Evolutionary conservation across 805 yeast genomes (phyloP).

Genomic region (Wickerhamomyces kurtzmanii): DNA sequence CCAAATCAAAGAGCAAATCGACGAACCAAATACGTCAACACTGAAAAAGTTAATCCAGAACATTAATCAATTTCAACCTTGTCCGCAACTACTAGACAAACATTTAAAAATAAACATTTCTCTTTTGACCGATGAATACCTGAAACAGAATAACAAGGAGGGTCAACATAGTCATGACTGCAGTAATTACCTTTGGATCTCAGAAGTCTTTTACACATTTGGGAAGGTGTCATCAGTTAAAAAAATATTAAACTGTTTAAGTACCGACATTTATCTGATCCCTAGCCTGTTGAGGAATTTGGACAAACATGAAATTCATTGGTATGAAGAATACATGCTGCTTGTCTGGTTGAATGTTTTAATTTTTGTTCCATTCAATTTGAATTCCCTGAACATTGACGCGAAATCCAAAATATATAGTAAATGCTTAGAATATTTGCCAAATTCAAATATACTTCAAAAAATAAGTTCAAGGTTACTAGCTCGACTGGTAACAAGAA

Average conservation of each 20-base stretch:
- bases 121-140: constrained; percentile 18
- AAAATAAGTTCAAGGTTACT: constrained; percentile 19
- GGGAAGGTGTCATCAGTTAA: constrained; percentile 62
- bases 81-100: constrained; percentile 40
- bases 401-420: constrained; percentile 23
- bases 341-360: constrained; percentile 68
- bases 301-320: constrained; percentile 11
- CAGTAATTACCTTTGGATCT: constrained; percentile 3
- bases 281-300: constrained; percentile 22
- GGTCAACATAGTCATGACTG: constrained; percentile 2
- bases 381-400: constrained; percentile 27
- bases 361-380: constrained; percentile 64
- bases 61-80: constrained; percentile 42
- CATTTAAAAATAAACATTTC: constrained; percentile 24
- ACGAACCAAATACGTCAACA: not conserved
- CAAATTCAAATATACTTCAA: constrained; percentile 31
- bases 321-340: constrained; percentile 40
- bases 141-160: constrained; percentile 1
- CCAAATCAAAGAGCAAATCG: constrained; percentile 2
- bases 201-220: constrained; percentile 43
- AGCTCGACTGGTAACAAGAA: constrained; percentile 20
- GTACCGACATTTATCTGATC: constrained; percentile 47
- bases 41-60: constrained; percentile 8
- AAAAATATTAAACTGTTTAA: constrained; percentile 44
- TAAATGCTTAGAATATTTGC: constrained; percentile 23